Evolutionary conservation across 2,329 filamentous ascomycete genomes (phyloP), one percentile per base, ranked within the genome.

Genomic region (Thermomyces lanuginosus): DNA sequence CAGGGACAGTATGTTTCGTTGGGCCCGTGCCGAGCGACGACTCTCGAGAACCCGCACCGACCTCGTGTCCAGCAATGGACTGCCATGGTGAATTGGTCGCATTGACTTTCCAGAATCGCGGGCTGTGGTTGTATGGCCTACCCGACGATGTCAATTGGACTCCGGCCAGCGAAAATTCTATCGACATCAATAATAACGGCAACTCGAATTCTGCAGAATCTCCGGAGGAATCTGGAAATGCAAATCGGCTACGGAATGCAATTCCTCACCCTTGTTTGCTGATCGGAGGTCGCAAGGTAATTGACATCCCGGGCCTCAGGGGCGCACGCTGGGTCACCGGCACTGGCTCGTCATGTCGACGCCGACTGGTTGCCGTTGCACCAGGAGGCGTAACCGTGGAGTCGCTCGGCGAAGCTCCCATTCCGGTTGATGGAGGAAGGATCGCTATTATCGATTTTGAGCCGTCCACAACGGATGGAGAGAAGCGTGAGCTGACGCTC

Each of bases 101-200:
- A 10, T 67, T 78, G 7, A 78, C 76, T 1, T 84, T 84, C 37
- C 63, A 76, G 31, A 71, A 69, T 8, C 72, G 67, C 30, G 71
- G 80, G 13, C 56, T 89, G 4, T 86, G 78, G 76, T 51, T 86
- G 2, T 86, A 86, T 47, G 79, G 79, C 14, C 58, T 86, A 15
- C 79, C 80, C 1, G 71, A 76, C 41, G 71, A 78, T 39, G 55
- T 83, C 11, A 76, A 79, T 43, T 65, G 72, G 12, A 42, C 47
- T 23, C 43, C 46, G 19, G 16, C 29, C 21, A 28, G 27, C 31
- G 16, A 18, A 7, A 27, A 16, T n/a, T n/a, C n/a, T n/a, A 27
- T 18, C 5, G 12, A 16, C 8, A 10, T 18, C 6, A 14, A 15
- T 12, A 9, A 21, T 2, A 23, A 29, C 16, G 21, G 15, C 8